Evolutionary conservation across 176 grass and related monocot species (phyloP), one percentile per base, ranked within the genome.

Genomic region (Eleusine indica): DNA sequence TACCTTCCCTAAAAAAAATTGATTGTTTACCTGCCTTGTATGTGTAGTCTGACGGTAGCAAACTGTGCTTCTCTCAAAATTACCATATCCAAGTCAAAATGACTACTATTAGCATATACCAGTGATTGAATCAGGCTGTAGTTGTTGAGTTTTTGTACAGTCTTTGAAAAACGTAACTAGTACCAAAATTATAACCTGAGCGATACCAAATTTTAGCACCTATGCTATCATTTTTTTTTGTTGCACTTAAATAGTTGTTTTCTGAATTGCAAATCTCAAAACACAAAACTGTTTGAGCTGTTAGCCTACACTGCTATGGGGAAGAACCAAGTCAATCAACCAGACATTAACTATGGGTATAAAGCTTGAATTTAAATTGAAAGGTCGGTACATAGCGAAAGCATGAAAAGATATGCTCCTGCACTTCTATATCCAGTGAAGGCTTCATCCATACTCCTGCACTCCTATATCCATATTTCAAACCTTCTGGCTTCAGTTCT

Each of bases 391-490:
- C 22, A 51, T 47, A 10, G 2, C 5, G 35, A 44, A 51, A 66
- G 29, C 9, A 67, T 37, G 77, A 79, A 79, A 3, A 17, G 22
- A 12, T 65, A 79, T 58, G n/a, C 29, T 9, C 63, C 62, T 35
- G 35, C 10, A 67, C 17, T 79, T 43, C 52, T 66, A 51, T 65
- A 52, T 74, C 14, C 14, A 64, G 42, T 44, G 42, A 44, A 7
- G 9, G 42, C 9, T 1, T 44, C 7, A 44, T 8, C 42, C 9
- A 44, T 44, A 44, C 9, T 8, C 62, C 63, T 37, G 38, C 11
- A 68, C 18, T 79, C 63, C 52, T 66, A 52, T 66, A 53, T 83
- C 43, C 14, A 51, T 66, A 51, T 42, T 52, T 39, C 22, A 19
- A 58, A 61, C 32, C 32, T 35, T 35, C 32, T 35, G 32, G 32